Conservation (phyloP, 257 asterid genomes). For the Solanum chmielewskii region DNA sequence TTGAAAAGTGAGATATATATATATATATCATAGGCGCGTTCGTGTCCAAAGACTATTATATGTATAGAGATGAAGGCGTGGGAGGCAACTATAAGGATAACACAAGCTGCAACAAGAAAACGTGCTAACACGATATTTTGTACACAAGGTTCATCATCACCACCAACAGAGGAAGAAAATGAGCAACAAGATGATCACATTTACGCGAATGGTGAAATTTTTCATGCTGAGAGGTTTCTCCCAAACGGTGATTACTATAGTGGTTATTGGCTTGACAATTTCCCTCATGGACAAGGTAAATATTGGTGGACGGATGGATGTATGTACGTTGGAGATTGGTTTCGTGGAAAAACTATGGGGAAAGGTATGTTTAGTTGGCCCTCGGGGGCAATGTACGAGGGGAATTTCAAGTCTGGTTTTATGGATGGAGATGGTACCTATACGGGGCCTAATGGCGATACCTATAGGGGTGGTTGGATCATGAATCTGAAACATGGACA, state of each 20-base stretch:
- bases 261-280: conserved; percentile 67
- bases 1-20: neutral
- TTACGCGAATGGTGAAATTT: conserved; percentile 43
- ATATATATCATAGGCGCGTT: neutral
- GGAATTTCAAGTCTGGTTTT: conserved; percentile 77
- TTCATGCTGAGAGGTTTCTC: conserved; percentile 64
- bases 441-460: conserved; percentile 48
- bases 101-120: conserved; percentile 82
- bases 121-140: conserved; percentile 77
- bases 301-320: conserved; percentile 97
- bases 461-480: conserved; percentile 62
- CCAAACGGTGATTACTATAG: conserved; percentile 83
- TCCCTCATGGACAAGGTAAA: conserved; percentile 81
- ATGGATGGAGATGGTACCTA: conserved; percentile 91
- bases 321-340: conserved; percentile 87
- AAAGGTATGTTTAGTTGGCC: conserved; percentile 80
- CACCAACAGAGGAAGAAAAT: conserved; percentile 14
- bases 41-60: neutral
- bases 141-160: conserved; percentile 18
- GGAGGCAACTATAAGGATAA: conserved; percentile 85
- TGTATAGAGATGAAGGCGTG: conserved; percentile 67
- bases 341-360: conserved; percentile 70
- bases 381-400: conserved; percentile 70
- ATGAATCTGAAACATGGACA: conserved; percentile 77
- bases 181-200: conserved; percentile 24